Evolutionary conservation across 495 filamentous ascomycete species (phyloP), one percentile per base, ranked within the genome.

Genomic region (Amphirosellinia nigrospora): DNA sequence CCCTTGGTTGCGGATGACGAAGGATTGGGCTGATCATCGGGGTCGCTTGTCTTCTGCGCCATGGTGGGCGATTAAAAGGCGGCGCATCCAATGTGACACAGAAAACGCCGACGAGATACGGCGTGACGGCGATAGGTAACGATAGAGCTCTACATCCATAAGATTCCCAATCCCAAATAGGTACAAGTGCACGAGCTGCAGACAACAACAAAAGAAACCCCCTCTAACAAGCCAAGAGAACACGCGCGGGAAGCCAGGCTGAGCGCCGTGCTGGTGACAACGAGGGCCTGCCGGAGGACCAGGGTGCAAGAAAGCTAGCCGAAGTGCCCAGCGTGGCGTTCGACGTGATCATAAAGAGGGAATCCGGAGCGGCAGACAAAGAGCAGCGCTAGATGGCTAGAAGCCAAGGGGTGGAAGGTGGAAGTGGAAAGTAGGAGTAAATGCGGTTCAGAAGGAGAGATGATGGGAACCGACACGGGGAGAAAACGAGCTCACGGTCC

Each of bases 11-110:
- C 69, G 63, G 75, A 77, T 75, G 75, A 75, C 72, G 75, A 73
- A 78, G 76, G 74, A 78, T 76, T 76, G 69, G 74, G 64, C 72
- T 76, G 74, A 69, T 78, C 76, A 73, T 72, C 74, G 74, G 74
- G 58, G 63, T 78, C 74, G 75, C 70, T 73, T 32, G 75, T 72
- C 71, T 76, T 78, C 74, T 74, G 76, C 72, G 76, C 76, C 76
- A 78, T 78, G 74, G 72, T 76, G 72, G 74, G 74, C 59, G 72
- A 78, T 76, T 74, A 74, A 72, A 72, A 70, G 67, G 71, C 76
- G 71, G 72, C 72, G 76, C 74, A 78, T 73, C 67, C 72, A 78
- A 74, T 68, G 76, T 78, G 66, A 74, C 74, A 78, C 76, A 67
- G 74, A 73, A 64, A 72, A 78, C 76, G 71, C 74, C 76, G 69